These are phyloP conservation scores for Sanghuangporus sanghuang DNA, from an alignment of 1,284 basidiomycete genomes.

Conservation along the genomic window DNA sequence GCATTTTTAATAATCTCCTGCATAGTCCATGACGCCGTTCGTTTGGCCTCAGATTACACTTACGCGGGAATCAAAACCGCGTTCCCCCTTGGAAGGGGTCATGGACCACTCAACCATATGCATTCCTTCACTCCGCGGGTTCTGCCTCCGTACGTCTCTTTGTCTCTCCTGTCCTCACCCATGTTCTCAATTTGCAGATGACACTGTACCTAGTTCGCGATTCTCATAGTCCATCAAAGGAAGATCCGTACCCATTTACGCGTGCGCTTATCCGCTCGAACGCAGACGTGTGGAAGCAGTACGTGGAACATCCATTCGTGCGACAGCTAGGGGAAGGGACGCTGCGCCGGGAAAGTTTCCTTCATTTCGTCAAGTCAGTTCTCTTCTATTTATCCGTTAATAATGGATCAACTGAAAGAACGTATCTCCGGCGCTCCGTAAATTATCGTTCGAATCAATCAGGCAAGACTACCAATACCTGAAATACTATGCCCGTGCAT, in stretches of 20 bases:
- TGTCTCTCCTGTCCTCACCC: neutral
- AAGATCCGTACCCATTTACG: constrained; percentile 66
- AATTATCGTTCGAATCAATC: neutral
- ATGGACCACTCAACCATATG: constrained; percentile 87
- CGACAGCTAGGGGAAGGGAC: constrained; percentile 68
- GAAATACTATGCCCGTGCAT: constrained; percentile 73
- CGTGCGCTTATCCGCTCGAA: constrained; percentile 61
- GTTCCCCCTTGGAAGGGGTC: constrained; percentile 65
- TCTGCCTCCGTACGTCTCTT: constrained; percentile 52
- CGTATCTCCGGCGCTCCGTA: neutral
- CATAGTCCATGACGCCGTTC: constrained; percentile 54
- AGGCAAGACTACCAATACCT: constrained; percentile 78
- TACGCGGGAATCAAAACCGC: constrained; percentile 76
- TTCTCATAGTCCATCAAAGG: constrained; percentile 45
- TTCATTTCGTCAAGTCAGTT: constrained; percentile 80
- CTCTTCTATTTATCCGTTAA: neutral
- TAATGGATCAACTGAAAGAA: no score
- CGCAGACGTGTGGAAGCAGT: constrained; percentile 60
- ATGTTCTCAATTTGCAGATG: neutral
- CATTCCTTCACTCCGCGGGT: constrained; percentile 51
- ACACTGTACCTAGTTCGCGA: neutral
- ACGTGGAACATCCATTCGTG: constrained; percentile 84
- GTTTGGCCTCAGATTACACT: constrained; percentile 65
- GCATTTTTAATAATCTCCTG: neutral
- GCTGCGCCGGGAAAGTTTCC: constrained; percentile 60